phyloP scores from a whole-genome alignment of 768 basidiomycete species.

The Termitomyces sp. region DNA sequence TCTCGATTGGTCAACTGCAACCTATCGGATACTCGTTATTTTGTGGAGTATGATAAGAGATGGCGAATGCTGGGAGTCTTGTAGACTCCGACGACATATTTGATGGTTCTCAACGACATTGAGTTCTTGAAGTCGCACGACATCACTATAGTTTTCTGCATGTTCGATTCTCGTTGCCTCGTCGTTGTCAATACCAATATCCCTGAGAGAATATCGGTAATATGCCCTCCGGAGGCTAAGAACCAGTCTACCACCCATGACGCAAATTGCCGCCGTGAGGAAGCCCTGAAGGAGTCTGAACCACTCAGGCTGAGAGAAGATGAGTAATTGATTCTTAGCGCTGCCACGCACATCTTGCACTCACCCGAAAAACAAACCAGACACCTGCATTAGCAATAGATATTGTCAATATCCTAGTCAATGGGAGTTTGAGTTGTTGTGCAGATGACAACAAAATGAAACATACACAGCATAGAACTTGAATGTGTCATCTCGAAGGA shows the following conservation, averaged over 20 bases:
- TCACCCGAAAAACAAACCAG: slow-evolving; percentile 17
- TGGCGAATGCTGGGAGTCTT: not conserved
- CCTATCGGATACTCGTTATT: not conserved
- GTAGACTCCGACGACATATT: not conserved
- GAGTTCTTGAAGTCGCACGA: slow-evolving; percentile 3
- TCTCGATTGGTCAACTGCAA: not conserved
- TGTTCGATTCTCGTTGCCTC: not conserved
- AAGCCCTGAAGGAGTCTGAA: slow-evolving; percentile 17
- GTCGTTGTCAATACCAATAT: not conserved
- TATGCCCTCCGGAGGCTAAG: slow-evolving; percentile 23
- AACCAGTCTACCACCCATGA: slow-evolving; percentile 21
- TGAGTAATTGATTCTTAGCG: not conserved
- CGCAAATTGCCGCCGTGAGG: slow-evolving; percentile 17
- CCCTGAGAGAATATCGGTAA: slow-evolving; percentile 11
- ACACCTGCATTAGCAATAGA: slow-evolving; percentile 14
- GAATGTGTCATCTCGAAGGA: slow-evolving; percentile 20
- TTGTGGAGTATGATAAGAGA: not conserved
- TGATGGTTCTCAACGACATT: not conserved
- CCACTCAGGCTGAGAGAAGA: slow-evolving; percentile 15
- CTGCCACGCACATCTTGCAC: not conserved
- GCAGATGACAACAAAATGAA: not conserved
- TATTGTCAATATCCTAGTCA: slow-evolving; percentile 13
- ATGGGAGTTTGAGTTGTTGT: not conserved
- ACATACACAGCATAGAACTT: slow-evolving; percentile 22
- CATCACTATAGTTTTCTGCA: not conserved